Conservation (phyloP, 2,329 filamentous ascomycete genomes). For the Ophioceras dolichostomum region DNA sequence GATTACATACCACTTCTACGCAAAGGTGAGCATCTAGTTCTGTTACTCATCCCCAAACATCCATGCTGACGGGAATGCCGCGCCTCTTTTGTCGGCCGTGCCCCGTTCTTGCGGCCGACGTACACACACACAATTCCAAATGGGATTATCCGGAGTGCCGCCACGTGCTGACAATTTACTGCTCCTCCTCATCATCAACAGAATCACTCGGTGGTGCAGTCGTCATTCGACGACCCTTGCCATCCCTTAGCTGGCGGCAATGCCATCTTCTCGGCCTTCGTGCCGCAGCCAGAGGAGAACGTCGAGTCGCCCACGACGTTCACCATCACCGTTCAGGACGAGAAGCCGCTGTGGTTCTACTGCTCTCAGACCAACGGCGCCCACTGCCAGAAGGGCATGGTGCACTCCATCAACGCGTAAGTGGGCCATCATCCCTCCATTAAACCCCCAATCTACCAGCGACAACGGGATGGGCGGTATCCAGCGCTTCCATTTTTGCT, state of each 20-base stretch:
- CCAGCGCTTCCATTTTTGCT: no score
- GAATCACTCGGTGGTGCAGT: slow-evolving; percentile 28
- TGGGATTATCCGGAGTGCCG: no score
- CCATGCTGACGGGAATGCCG: no score
- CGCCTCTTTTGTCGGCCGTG: no score
- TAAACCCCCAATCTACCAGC: no score
- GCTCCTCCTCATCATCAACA: no score
- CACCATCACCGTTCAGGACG: slow-evolving; percentile 30
- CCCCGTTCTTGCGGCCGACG: no score
- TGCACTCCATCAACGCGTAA: slow-evolving; percentile 24
- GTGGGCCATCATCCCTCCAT: slow-evolving; percentile 7
- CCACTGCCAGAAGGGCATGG: slow-evolving; percentile 32
- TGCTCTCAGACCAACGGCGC: slow-evolving; percentile 26
- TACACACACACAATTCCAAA: no score
- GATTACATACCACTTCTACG: slow-evolving; percentile 27
- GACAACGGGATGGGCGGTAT: no score
- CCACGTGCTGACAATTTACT: no score
- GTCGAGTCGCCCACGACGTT: slow-evolving; percentile 22
- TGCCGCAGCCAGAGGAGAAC: slow-evolving; percentile 18
- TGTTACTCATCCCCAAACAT: no score
- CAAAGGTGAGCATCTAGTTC: slow-evolving; percentile 17
- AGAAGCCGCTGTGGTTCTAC: slow-evolving; percentile 35
- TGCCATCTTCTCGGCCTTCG: slow-evolving; percentile 30
- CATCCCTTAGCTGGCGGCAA: slow-evolving; percentile 14
- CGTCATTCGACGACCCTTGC: slow-evolving; percentile 26